Conservation (phyloP, 306 rosid species). For the Vicia villosa region DNA sequence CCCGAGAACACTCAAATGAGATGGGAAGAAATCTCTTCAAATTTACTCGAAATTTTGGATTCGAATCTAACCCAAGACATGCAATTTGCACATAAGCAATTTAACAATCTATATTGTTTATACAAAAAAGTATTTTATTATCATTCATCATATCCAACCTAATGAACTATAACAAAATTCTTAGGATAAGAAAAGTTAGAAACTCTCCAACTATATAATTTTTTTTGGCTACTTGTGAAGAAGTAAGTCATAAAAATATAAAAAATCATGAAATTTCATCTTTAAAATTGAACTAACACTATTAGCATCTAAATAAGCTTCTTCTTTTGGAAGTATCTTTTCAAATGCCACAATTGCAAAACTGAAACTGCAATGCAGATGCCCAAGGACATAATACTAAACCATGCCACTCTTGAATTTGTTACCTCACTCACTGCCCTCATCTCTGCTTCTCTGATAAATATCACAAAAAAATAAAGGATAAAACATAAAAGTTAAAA, state of each 20-base stretch:
- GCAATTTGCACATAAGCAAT: no score
- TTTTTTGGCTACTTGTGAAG: slow-evolving; percentile 10
- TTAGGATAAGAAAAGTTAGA: slow-evolving; percentile 18
- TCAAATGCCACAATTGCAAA: slow-evolving; percentile 84
- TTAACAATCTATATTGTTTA: background rate
- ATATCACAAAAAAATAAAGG: background rate
- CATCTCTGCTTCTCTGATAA: slow-evolving; percentile 74
- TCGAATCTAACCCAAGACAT: no score
- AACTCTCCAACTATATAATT: background rate
- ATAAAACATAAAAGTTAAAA: slow-evolving; percentile 18
- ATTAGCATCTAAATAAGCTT: slow-evolving; percentile 66
- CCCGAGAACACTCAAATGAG: no score
- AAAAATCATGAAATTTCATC: no score
- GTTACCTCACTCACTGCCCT: slow-evolving; percentile 76
- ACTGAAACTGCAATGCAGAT: slow-evolving; percentile 74
- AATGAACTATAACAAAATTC: background rate
- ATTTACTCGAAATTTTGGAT: no score
- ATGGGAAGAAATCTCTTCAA: no score
- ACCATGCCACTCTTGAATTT: slow-evolving; percentile 71
- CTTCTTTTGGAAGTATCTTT: slow-evolving; percentile 82
- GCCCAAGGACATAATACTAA: slow-evolving; percentile 72
- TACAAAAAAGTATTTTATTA: background rate
- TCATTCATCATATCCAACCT: background rate
- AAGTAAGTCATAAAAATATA: slow-evolving; percentile 26
- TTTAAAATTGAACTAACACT: slow-evolving; percentile 23